phyloP scores from a whole-genome alignment of 2,329 filamentous ascomycete species.

The Apiospora pterosperma region DNA sequence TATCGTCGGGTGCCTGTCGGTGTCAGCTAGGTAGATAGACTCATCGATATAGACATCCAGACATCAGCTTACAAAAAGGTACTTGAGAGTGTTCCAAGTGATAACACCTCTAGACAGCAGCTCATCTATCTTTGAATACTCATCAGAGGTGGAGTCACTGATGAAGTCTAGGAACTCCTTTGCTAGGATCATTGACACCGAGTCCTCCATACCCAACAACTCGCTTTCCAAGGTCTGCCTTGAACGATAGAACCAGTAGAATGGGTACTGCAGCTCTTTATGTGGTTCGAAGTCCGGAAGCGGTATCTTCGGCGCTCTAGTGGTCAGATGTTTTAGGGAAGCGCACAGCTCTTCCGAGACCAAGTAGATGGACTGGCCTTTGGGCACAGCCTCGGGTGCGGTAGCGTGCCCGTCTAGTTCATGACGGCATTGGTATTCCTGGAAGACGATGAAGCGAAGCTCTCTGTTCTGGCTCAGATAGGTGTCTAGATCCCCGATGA shows the following conservation, averaged over 20 bases:
- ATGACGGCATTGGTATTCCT: not conserved
- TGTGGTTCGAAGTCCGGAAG: not conserved
- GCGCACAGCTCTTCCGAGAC: not conserved
- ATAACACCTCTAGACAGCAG: not conserved
- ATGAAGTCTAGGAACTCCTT: not conserved
- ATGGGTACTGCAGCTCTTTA: not conserved
- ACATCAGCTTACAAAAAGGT: not conserved
- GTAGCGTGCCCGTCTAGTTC: not conserved
- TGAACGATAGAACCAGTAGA: not conserved
- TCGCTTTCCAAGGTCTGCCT: not conserved
- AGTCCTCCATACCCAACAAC: not conserved
- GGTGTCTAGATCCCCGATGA: not conserved
- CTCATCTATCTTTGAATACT: not conserved
- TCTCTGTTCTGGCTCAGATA: not conserved
- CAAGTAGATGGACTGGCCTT: not conserved
- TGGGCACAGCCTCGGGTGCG: not conserved
- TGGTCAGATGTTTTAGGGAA: not conserved
- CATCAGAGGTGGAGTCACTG: not conserved
- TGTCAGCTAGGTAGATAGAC: not conserved
- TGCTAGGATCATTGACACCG: not conserved
- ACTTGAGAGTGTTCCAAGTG: not conserved
- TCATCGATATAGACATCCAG: accelerated
- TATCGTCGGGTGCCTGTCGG: not conserved
- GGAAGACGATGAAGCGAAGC: not conserved
- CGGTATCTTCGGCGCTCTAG: not conserved